Evolutionary conservation across 2,329 filamentous ascomycete species (phyloP).

Genomic region (Calonectria leucothoes): DNA sequence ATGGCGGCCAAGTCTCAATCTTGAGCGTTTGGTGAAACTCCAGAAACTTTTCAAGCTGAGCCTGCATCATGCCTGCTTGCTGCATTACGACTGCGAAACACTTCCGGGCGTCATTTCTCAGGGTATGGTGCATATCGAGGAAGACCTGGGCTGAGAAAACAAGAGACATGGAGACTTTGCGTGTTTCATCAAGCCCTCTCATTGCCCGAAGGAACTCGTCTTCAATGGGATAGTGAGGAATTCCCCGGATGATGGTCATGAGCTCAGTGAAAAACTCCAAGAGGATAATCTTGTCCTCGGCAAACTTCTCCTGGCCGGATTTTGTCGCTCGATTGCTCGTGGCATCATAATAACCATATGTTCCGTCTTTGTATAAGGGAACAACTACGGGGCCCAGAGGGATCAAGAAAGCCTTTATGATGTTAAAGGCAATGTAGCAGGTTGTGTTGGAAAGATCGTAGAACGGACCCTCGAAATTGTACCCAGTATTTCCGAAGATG

Average conservation of each 20-base stretch:
- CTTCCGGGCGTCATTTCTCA: constrained; percentile 34
- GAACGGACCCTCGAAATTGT: constrained; percentile 30
- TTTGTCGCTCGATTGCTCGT: constrained; percentile 37
- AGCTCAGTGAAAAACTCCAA: constrained; percentile 49
- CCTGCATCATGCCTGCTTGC: neutral
- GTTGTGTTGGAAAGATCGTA: constrained; percentile 43
- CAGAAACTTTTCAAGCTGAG: constrained; percentile 2
- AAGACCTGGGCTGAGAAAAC: constrained; percentile 55
- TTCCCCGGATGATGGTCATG: constrained; percentile 28
- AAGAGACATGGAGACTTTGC: constrained; percentile 48
- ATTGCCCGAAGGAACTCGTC: constrained; percentile 49
- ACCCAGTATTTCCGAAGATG: neutral
- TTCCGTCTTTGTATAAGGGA: constrained; percentile 41
- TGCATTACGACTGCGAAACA: constrained; percentile 24
- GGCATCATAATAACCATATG: constrained; percentile 43
- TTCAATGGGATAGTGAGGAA: constrained; percentile 42
- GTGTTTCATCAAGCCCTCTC: constrained; percentile 43
- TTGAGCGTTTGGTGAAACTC: neutral
- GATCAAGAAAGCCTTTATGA: neutral
- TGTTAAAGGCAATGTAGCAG: constrained; percentile 34
- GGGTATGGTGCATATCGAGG: constrained; percentile 53
- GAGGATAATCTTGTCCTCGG: constrained; percentile 50
- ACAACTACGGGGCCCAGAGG: constrained; percentile 12
- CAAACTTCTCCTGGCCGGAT: constrained; percentile 44
- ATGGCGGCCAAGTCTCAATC: neutral